Evolutionary conservation across 192 early-diverging fungal genomes (phyloP), one percentile per base, ranked within the genome.

Genomic region (Backusella westeae): DNA sequence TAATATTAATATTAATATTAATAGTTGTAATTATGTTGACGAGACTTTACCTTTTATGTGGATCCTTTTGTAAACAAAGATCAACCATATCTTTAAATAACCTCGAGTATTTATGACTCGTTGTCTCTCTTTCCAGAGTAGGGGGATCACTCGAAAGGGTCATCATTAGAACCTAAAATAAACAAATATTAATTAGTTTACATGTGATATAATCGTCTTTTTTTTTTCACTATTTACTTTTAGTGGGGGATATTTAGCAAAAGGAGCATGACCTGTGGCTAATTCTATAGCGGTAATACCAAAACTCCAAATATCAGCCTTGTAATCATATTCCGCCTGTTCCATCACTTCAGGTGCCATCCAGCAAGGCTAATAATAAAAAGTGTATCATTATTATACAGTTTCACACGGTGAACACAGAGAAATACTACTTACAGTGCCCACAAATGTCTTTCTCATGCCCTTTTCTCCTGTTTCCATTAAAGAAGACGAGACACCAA

Each of bases 241-340:
- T 68, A 96, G 78, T 7, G 95, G 94, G 26, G 95, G 93, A 74
- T 88, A 94, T 80, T 95, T 95, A 10, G 95, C 94, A 79, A 94
- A 95, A 17, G 95, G 95, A 8, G 95, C 95, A 78, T 94, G 92
- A 15, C 95, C 95, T n/a, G 92, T 94, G 7, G 95, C 93, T n/a
- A 96, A 78, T 80, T 96, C 95, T 59, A 96, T 81, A 7, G 92
- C 88, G 10, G 95, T 96, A 53, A 96, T 96, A 42, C 95, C 95
- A 85, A 96, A 96, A 75, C 90, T 92, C 95, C 95, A 96, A 72
- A 96, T 96, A 77, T 96, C 95, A 5, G 95, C 95, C 78, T 95
- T 95, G 78, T 90, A 95, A 78, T 95, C 92, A 84, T 96, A 96
- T 6, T 92, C 93, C 8, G 87, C 87, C 76, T 96, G 95, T 74